phyloP scores from a whole-genome alignment of 2,329 filamentous ascomycete species.

The Fusarium algeriense region DNA sequence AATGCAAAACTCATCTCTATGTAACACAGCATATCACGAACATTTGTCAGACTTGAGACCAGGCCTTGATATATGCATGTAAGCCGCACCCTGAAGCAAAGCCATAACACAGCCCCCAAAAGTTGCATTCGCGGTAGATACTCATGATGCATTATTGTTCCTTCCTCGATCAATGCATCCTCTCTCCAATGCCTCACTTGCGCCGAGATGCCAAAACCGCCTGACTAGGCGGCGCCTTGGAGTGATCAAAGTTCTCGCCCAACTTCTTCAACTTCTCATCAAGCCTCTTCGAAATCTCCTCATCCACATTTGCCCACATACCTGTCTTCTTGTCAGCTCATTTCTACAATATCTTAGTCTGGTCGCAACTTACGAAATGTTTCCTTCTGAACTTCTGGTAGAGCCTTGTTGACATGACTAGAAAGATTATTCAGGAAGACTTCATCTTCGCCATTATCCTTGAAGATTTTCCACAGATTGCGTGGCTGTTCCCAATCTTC shows the following conservation, averaged over 20 bases:
- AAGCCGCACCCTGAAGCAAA: accelerated
- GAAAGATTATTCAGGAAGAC: constrained; percentile 4
- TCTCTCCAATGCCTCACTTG: no score
- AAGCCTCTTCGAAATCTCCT: neutral
- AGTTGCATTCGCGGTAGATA: no score
- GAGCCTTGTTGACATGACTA: neutral
- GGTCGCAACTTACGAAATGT: neutral
- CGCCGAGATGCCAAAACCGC: neutral
- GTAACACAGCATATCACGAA: neutral
- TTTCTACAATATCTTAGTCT: no score
- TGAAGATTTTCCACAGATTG: neutral
- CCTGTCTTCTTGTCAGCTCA: neutral
- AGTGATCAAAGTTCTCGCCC: neutral
- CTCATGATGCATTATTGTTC: no score
- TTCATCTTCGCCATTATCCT: neutral
- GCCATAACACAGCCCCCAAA: neutral
- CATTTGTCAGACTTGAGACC: neutral
- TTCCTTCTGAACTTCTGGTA: constrained; percentile 1
- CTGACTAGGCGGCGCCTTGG: neutral
- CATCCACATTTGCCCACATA: neutral
- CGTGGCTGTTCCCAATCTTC: constrained; percentile 13
- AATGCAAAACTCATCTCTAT: accelerated
- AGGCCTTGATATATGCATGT: no score
- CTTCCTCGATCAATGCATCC: accelerated
- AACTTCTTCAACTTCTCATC: neutral